These are phyloP conservation scores for Nigrospora sphaerica DNA, from an alignment of 2,329 filamentous ascomycete genomes.

Conservation along the genomic window DNA sequence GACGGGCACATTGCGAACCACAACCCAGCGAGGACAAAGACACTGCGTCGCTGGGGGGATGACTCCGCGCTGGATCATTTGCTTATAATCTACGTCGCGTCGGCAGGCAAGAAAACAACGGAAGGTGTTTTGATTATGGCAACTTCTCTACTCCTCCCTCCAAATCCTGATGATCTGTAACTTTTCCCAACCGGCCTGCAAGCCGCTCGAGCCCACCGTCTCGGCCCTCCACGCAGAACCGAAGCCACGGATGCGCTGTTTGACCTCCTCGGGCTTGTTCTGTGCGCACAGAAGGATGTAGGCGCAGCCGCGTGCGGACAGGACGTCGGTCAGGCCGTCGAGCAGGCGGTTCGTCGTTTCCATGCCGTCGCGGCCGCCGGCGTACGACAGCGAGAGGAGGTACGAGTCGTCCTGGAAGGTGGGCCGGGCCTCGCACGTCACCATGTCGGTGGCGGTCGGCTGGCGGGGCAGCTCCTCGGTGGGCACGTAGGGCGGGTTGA, in stretches of 20 bases:
- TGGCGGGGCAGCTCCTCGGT: conserved; percentile 64
- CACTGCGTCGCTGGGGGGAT: too few relatives aligned
- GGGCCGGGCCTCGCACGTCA: conserved; percentile 20
- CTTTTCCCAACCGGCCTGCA: conserved; percentile 89
- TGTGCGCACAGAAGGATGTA: conserved; percentile 88
- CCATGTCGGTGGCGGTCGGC: conserved; percentile 21
- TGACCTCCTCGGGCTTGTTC: conserved; percentile 76
- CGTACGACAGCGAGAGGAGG: conserved; percentile 79
- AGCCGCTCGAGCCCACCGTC: conserved; percentile 75
- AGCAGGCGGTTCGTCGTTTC: conserved; percentile 81
- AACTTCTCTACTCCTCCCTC: conserved; percentile 33
- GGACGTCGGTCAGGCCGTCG: conserved; percentile 54
- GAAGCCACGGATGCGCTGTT: conserved; percentile 49
- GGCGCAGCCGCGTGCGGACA: conserved; percentile 67
- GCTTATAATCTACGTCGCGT: too few relatives aligned
- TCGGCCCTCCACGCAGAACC: conserved; percentile 60
- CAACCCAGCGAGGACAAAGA: too few relatives aligned
- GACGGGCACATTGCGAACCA: too few relatives aligned
- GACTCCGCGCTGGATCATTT: too few relatives aligned
- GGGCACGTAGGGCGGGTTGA: conserved; percentile 96
- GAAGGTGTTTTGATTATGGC: too few relatives aligned
- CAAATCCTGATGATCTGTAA: conserved; percentile 84
- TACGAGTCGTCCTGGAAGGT: conserved; percentile 75
- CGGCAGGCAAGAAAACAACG: too few relatives aligned
- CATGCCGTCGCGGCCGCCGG: conserved; percentile 87